A percentile compares a stretch with the other conserved stretches of the same genome.
Evolutionary conservation across 352 stramenopile genomes (phyloP).

Genomic region (Pythium myriotylum): DNA sequence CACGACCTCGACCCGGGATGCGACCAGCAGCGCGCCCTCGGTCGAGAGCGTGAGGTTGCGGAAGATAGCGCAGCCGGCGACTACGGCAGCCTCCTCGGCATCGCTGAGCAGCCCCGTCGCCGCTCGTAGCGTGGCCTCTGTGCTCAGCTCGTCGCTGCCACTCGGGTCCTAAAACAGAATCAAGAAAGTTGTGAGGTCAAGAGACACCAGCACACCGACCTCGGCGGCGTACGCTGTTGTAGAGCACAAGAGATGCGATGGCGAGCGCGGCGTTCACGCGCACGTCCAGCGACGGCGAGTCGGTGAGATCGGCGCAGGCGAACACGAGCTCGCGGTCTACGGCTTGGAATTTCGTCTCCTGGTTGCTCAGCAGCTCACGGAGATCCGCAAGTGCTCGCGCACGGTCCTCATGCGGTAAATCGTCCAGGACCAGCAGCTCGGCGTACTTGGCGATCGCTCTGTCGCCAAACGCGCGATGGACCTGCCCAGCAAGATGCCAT

Average conservation of each 20-base stretch:
- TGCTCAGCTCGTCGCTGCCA: slow-evolving; percentile 42
- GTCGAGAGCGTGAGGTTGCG: slow-evolving; percentile 62
- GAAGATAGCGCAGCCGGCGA: slow-evolving; percentile 52
- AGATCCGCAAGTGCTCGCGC: slow-evolving; percentile 51
- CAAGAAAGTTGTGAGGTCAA: not conserved
- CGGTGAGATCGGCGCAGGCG: slow-evolving; percentile 49
- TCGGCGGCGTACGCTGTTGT: slow-evolving; percentile 38
- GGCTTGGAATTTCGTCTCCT: slow-evolving; percentile 58
- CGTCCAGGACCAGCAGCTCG: slow-evolving; percentile 56
- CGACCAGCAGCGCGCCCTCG: slow-evolving; percentile 51
- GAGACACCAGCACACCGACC: not conserved
- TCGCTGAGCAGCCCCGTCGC: slow-evolving; percentile 47
- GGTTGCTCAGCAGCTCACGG: slow-evolving; percentile 57
- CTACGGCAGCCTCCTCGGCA: slow-evolving; percentile 44
- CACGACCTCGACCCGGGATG: slow-evolving; percentile 41
- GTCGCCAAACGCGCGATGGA: slow-evolving; percentile 57
- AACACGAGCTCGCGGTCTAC: slow-evolving; percentile 55
- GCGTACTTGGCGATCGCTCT: slow-evolving; percentile 61
- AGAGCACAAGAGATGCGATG: slow-evolving; percentile 58
- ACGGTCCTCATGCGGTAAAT: slow-evolving; percentile 56
- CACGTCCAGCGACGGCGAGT: slow-evolving; percentile 42
- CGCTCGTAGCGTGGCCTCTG: slow-evolving; percentile 54
- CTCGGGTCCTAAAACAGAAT: slow-evolving; percentile 7
- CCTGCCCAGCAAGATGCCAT: slow-evolving; percentile 32
- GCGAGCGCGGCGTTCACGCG: slow-evolving; percentile 47